Conservation (phyloP, 306 rosid species). For the Glycyrrhiza uralensis region DNA sequence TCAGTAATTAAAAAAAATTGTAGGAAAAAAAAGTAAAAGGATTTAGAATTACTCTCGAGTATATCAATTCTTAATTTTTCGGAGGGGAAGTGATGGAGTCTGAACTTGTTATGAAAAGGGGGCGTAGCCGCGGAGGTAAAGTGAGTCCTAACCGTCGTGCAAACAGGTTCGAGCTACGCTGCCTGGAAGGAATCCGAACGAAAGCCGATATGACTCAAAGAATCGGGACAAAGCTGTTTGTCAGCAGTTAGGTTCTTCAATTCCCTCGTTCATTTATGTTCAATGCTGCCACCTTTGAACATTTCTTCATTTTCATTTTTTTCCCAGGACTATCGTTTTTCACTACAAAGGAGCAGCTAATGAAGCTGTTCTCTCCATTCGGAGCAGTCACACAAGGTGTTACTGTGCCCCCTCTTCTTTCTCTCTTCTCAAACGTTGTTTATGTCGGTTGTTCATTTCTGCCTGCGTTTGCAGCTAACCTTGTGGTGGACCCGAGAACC, state of each 20-base stretch:
- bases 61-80: too few relatives aligned
- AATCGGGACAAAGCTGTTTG: slow-evolving; percentile 47
- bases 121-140: too few relatives aligned
- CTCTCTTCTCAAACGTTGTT: background rate
- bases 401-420: background rate
- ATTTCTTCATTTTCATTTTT: slow-evolving; percentile 10
- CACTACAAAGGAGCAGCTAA: slow-evolving; percentile 45
- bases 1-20: too few relatives aligned
- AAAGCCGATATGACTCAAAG: slow-evolving; percentile 43
- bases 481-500: slow-evolving; percentile 48
- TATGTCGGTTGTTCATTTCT: background rate
- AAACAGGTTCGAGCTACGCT: background rate
- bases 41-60: too few relatives aligned
- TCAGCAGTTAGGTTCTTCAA: slow-evolving; percentile 49
- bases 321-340: slow-evolving; percentile 71
- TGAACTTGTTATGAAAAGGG: too few relatives aligned
- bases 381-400: slow-evolving; percentile 58
- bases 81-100: background rate
- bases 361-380: slow-evolving; percentile 58
- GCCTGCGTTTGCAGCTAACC: slow-evolving; percentile 34
- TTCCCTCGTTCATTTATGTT: background rate
- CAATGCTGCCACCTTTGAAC: background rate
- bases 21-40: too few relatives aligned
- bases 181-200: background rate
- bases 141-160: background rate